Percentiles rank a stretch among this genome's conserved stretches.
These are phyloP conservation scores for Crepidotus variabilis DNA, from an alignment of 768 basidiomycete species.

Conservation along the genomic window DNA sequence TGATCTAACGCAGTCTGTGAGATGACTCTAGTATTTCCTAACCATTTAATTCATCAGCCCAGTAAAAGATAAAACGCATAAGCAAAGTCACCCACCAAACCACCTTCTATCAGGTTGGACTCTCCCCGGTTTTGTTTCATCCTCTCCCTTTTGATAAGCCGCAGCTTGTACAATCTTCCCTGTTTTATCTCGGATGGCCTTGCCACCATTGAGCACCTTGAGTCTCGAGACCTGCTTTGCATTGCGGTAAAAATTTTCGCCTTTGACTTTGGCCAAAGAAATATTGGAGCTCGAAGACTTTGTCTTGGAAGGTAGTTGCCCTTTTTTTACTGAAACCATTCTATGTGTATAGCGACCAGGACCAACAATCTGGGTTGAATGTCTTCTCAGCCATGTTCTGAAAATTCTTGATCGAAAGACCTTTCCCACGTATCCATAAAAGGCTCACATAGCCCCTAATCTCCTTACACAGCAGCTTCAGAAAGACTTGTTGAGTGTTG, in stretches of 20 bases:
- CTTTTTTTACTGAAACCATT: slow-evolving; percentile 41
- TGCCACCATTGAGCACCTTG: slow-evolving; percentile 92
- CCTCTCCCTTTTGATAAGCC: slow-evolving; percentile 94
- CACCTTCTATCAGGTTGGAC: slow-evolving; percentile 95
- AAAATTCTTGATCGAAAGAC: neutral
- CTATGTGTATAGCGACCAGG: neutral
- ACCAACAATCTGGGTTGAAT: neutral
- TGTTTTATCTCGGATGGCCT: slow-evolving; percentile 84
- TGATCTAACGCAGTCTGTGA: slow-evolving; percentile 95
- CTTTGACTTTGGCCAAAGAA: slow-evolving; percentile 71
- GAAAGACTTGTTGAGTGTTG: neutral
- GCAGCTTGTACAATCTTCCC: slow-evolving; percentile 94
- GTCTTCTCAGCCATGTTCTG: neutral
- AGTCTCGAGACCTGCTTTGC: slow-evolving; percentile 81
- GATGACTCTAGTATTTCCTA: slow-evolving; percentile 98
- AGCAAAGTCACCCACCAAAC: slow-evolving; percentile 73
- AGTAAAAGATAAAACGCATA: neutral
- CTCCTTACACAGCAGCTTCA: neutral
- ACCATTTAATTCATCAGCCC: slow-evolving; percentile 2
- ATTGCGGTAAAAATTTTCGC: slow-evolving; percentile 98
- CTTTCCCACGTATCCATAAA: neutral
- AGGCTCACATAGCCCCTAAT: neutral
- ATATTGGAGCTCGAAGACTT: slow-evolving; percentile 44
- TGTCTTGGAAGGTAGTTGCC: slow-evolving; percentile 32
- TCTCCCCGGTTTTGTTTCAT: slow-evolving; percentile 83